Conservation (phyloP, 257 asterid species). For the Lycium barbarum region DNA sequence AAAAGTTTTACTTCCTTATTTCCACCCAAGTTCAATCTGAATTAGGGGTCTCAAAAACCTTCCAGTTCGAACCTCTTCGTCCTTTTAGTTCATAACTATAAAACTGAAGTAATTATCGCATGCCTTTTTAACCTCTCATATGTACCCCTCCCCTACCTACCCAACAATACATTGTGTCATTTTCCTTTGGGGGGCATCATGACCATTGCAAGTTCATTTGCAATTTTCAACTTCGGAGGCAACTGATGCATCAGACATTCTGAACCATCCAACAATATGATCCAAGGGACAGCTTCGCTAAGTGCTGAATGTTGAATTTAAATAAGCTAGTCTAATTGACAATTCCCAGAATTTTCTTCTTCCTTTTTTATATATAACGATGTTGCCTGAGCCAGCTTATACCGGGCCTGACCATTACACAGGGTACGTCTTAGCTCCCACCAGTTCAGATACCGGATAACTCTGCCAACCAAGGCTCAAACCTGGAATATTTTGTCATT, state of each 20-base stretch:
- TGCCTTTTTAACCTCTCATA: neutral
- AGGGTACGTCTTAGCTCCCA: too few relatives aligned
- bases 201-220: neutral
- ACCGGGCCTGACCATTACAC: neutral
- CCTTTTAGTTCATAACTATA: neutral
- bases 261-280: too few relatives aligned
- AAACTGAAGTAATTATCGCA: neutral
- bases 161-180: neutral
- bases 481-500: neutral
- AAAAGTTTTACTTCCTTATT: neutral
- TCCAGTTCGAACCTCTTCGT: neutral
- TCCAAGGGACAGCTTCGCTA: neutral
- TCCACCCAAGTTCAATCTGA: neutral
- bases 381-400: neutral
- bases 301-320: neutral
- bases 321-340: neutral
- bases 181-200: neutral
- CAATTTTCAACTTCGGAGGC: neutral
- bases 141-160: neutral
- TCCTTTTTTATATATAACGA: too few relatives aligned
- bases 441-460: too few relatives aligned
- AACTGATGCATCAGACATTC: neutral
- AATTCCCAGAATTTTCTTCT: neutral
- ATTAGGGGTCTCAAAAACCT: neutral
- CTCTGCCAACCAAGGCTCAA: neutral